Conservation (phyloP, 192 early-diverging fungal species). For the Linnemannia schmuckeri region DNA sequence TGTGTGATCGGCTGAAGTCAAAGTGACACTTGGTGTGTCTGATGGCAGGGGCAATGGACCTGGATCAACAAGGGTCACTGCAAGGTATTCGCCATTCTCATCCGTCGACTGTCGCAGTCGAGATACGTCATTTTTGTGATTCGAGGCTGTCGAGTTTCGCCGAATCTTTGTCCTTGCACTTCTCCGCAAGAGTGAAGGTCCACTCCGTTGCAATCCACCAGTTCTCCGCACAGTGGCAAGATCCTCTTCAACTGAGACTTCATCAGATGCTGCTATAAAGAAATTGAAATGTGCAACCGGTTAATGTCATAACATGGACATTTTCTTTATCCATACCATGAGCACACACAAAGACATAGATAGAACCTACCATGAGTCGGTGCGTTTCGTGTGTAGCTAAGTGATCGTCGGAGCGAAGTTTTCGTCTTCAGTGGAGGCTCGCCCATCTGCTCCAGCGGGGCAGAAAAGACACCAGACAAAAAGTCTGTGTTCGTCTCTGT, state of each 20-base stretch:
- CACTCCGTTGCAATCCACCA: conserved; percentile 48
- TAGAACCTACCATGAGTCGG: conserved; percentile 4
- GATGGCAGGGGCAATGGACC: conserved; percentile 35
- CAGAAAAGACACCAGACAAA: conserved; percentile 33
- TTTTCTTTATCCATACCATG: background rate
- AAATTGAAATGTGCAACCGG: background rate
- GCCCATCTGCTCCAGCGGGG: conserved; percentile 37
- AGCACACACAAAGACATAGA: background rate
- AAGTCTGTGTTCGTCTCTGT: conserved; percentile 11
- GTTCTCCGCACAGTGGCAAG: conserved; percentile 48
- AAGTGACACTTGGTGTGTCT: background rate
- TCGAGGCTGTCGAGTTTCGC: conserved; percentile 59
- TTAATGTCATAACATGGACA: background rate
- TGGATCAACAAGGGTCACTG: conserved; percentile 50
- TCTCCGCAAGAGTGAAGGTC: conserved; percentile 57
- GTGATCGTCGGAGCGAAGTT: conserved; percentile 25
- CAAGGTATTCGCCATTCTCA: conserved; percentile 47
- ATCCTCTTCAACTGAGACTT: conserved; percentile 43
- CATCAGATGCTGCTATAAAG: conserved; percentile 34
- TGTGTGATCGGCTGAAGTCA: background rate
- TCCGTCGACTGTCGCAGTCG: conserved; percentile 24
- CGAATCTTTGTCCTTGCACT: conserved; percentile 68
- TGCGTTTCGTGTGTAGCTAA: conserved; percentile 14
- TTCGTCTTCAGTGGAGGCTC: conserved; percentile 48
- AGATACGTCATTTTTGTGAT: conserved; percentile 26